Evolutionary conservation across 139 green algal genomes (phyloP).

Genomic region (Coccomyxa sp.): DNA sequence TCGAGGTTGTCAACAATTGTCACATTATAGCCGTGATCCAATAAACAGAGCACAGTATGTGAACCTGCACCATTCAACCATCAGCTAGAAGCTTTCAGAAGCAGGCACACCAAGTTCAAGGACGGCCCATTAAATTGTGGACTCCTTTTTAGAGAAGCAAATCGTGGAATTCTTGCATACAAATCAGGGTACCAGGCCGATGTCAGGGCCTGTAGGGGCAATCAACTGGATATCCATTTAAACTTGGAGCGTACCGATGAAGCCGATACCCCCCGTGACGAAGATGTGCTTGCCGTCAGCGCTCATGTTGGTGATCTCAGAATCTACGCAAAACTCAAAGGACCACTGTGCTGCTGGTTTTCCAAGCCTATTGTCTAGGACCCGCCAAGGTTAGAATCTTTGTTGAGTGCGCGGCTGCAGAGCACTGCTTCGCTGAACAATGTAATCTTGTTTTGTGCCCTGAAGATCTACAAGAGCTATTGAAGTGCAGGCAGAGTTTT

Average conservation of each 20-base stretch:
- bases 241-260: constrained; percentile 54
- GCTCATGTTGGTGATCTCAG: no score
- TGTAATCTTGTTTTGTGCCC: no score
- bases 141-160: neutral
- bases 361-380: no score
- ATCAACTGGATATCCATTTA: neutral
- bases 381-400: no score
- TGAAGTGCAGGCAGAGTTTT: no score
- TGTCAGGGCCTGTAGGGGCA: neutral
- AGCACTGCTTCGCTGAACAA: no score
- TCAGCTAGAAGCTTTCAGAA: neutral
- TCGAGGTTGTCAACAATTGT: constrained; percentile 90
- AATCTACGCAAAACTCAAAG: no score
- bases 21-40: constrained; percentile 77
- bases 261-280: constrained; percentile 77
- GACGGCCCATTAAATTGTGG: no score
- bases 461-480: no score
- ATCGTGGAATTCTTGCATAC: neutral
- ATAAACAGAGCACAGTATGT: constrained; percentile 83
- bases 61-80: constrained; percentile 35
- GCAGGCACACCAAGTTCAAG: no score
- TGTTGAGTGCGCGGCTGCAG: no score
- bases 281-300: constrained; percentile 46
- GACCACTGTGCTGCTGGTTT: no score
- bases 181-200: neutral